Evolutionary conservation across 106 monocot species (phyloP).

Genomic region (Acorus calamus): DNA sequence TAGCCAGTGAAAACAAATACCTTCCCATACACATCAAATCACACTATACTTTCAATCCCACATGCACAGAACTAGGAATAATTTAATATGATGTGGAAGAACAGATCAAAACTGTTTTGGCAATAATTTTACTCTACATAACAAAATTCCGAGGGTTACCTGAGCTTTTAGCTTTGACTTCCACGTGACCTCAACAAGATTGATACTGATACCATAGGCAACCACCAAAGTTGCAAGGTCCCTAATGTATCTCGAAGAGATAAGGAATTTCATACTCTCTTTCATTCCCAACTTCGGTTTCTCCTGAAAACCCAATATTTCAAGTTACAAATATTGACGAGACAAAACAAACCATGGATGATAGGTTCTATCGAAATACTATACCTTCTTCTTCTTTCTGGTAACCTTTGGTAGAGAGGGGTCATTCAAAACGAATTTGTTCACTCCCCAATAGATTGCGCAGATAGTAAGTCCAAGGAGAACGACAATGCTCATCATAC

Average conservation of each 20-base stretch:
- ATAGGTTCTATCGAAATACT: background rate
- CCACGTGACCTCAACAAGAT: slow-evolving; percentile 99
- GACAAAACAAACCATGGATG: background rate
- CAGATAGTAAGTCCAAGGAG: slow-evolving; percentile 55
- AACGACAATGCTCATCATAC: slow-evolving; percentile 99
- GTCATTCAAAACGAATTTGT: slow-evolving; percentile 78
- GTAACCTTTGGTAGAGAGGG: slow-evolving; percentile 59
- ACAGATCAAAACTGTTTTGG: no score
- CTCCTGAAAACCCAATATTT: slow-evolving; percentile 38
- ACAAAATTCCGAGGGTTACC: slow-evolving; percentile 25
- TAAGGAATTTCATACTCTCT: slow-evolving; percentile 82
- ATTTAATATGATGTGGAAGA: no score
- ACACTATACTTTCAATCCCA: no score
- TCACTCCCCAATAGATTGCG: slow-evolving; percentile 80
- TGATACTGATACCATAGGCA: slow-evolving; percentile 97
- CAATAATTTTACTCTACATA: no score
- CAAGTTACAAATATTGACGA: background rate
- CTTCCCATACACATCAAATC: no score
- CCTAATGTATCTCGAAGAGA: slow-evolving; percentile 84
- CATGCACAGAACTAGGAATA: no score
- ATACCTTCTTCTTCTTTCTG: slow-evolving; percentile 69
- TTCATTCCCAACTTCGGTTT: slow-evolving; percentile 86
- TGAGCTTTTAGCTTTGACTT: slow-evolving; percentile 98
- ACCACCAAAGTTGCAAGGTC: slow-evolving; percentile 95
- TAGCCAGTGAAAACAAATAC: no score